Percentiles rank a stretch among this genome's conserved stretches.
Evolutionary conservation across 2,329 filamentous ascomycete genomes (phyloP).

Genomic region (Aureobasidium leucospermi): DNA sequence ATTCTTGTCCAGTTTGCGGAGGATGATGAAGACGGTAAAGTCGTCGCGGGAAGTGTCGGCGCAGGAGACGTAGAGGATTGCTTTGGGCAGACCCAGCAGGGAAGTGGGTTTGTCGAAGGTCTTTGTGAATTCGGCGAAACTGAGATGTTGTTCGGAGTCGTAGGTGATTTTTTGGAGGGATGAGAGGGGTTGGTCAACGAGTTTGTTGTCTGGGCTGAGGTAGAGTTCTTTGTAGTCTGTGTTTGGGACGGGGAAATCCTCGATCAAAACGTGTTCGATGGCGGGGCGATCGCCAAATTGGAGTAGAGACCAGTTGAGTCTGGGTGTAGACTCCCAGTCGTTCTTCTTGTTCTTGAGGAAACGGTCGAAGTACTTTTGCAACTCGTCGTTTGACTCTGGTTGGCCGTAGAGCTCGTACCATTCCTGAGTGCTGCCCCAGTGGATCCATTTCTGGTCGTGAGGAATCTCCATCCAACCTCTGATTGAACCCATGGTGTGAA

Average conservation of each 20-base stretch:
- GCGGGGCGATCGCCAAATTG: slow-evolving; percentile 29
- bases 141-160: slow-evolving; percentile 23
- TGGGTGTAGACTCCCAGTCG: slow-evolving; percentile 35
- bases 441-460: slow-evolving; percentile 37
- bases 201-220: neutral
- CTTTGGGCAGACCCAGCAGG: slow-evolving; percentile 40
- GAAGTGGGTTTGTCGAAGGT: slow-evolving; percentile 32
- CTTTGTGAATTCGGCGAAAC: slow-evolving; percentile 27
- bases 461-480: slow-evolving; percentile 33
- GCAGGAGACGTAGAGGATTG: slow-evolving; percentile 32
- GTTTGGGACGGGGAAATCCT: slow-evolving; percentile 21
- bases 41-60: neutral
- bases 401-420: slow-evolving; percentile 39
- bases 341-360: slow-evolving; percentile 40
- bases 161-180: slow-evolving; percentile 19
- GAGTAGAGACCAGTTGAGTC: slow-evolving; percentile 35
- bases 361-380: slow-evolving; percentile 39
- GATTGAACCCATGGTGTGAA: slow-evolving; percentile 20
- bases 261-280: slow-evolving; percentile 27
- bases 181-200: neutral
- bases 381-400: slow-evolving; percentile 29
- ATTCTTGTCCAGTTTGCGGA: neutral
- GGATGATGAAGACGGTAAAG: slow-evolving; percentile 11
- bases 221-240: neutral
- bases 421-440: slow-evolving; percentile 34